Base-by-base conservation (phyloP, 169 alveolate species). In the Eimeria falciformis region DNA sequence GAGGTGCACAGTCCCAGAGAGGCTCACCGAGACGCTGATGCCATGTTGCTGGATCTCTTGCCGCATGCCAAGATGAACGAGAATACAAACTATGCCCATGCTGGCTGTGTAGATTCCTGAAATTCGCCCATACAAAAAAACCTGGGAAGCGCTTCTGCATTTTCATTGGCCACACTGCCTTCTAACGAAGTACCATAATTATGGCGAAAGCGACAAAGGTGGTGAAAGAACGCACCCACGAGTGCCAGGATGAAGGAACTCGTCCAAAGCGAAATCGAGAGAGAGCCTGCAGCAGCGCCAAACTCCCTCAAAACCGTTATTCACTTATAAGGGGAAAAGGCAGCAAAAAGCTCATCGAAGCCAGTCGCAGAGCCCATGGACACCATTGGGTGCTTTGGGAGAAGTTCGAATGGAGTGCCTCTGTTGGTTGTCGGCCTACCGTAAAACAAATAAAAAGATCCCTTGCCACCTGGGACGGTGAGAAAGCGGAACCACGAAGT, bases 381-480 rank as follows among this genome's bases (percentile, higher is more conserved):
- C n/a, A n/a, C n/a, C n/a, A n/a, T n/a, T n/a, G n/a, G n/a, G n/a
- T n/a, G n/a, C n/a, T n/a, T n/a, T n/a, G n/a, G n/a, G n/a, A n/a
- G n/a, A n/a, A n/a, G n/a, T n/a, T n/a, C n/a, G n/a, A n/a, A n/a
- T 69, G 23, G 1, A 11, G 50, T 29, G 87, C 14, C 55, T 5
- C n/a, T n/a, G n/a, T n/a, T n/a, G n/a, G n/a, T n/a, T n/a, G n/a
- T n/a, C n/a, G n/a, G n/a, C 92, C 53, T 27, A 91, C 94, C 94
- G 33, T 78, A 45, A 40, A 91, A 75, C 3, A 91, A 46, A 62
- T 91, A 91, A 37, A 91, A 91, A 33, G 75, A 71, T 5, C 94
- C 94, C 46, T 91, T 91, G 25, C 94, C 94, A 43, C 84, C 89
- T 11, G 94, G 94, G 12, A 91, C 92, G 3, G 94, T 91, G 21